Evolutionary conservation across 345 rosid species (phyloP), one percentile per base, ranked within the genome.

Genomic region (Eucalyptus cloeziana): DNA sequence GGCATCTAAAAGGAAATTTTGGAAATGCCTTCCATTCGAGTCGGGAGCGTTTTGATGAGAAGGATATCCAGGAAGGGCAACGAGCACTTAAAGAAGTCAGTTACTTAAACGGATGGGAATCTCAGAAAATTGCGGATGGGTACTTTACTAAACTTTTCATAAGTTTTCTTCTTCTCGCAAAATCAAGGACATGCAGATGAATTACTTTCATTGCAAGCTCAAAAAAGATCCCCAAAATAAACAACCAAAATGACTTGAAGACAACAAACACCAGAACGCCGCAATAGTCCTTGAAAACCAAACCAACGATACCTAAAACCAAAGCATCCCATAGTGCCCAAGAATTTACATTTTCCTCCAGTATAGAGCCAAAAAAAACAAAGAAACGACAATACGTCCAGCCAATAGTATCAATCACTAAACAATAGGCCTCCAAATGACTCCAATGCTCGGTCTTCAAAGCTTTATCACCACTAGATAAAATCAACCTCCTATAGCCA

Each of bases 51-150:
- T 54, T 7, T 54, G 25, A 54, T 3, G 58, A 54, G 58, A 54
- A 54, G 25, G 25, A 21, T 21, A 54, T 54, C 4, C 10, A 17
- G 1, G 25, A 54, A 54, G 25, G 25, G 58, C 2, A 17, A 1
- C 58, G 0, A 19, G 58, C 58, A 17, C 56, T 52, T 7, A 52
- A 3, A 1, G 56, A 52, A 0, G 56, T 52, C 4, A 52, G 56
- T 52, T 3, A 19, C 3, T 52, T 52, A 54, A 0, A 19, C 21
- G 58, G 58, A 54, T 54, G 58, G 58, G 52, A 62, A 50, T 50
- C 52, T 15, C 0, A 50, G 1, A 50, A 10, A 12, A 0, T 64
- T 64, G 19, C 1, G 0, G 16, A 50, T 0, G 52, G 52, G 52
- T 50, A 50, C 52, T 50, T 50, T 1, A 15, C 19, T 50, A 0